These are phyloP conservation scores for Amborella trichopoda DNA, from an alignment of 164 flowering plant species.

Conservation along the genomic window DNA sequence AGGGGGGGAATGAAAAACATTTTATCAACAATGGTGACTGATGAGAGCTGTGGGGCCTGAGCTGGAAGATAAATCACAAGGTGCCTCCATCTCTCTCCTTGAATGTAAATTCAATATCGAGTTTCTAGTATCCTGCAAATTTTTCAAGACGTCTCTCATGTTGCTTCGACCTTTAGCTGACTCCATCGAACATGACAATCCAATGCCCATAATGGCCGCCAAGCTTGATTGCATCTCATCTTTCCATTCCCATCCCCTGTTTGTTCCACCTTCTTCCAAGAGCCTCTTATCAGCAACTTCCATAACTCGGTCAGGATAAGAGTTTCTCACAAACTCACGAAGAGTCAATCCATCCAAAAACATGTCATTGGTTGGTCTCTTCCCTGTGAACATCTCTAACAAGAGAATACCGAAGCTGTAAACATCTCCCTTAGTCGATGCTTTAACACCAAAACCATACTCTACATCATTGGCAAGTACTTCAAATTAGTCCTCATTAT, in stretches of 20 bases:
- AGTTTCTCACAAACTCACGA: conserved; percentile 1
- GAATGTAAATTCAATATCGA: neutral
- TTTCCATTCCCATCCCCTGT: too few species aligned
- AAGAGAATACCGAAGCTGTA: conserved; percentile 2
- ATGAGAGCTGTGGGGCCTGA: too few species aligned
- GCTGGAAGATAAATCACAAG: too few species aligned
- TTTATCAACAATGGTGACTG: neutral
- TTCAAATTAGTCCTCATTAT: too few species aligned
- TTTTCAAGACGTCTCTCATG: neutral
- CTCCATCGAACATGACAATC: neutral
- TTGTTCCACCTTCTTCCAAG: neutral
- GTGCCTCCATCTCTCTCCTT: too few species aligned
- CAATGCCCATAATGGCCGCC: neutral
- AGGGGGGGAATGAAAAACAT: neutral
- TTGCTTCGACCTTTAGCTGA: neutral
- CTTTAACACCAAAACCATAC: conserved; percentile 2
- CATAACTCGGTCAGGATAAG: neutral
- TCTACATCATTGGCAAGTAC: too few species aligned
- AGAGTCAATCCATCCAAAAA: conserved; percentile 6
- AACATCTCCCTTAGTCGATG: neutral
- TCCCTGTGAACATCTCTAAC: conserved; percentile 4
- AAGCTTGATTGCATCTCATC: neutral
- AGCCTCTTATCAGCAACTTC: neutral
- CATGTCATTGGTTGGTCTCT: neutral
- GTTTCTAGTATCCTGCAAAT: neutral